Evolutionary conservation across 225 moss, liverwort and hornwort genomes (phyloP), one percentile per base, ranked within the genome.

Genomic region (Marchantia paleacea): DNA sequence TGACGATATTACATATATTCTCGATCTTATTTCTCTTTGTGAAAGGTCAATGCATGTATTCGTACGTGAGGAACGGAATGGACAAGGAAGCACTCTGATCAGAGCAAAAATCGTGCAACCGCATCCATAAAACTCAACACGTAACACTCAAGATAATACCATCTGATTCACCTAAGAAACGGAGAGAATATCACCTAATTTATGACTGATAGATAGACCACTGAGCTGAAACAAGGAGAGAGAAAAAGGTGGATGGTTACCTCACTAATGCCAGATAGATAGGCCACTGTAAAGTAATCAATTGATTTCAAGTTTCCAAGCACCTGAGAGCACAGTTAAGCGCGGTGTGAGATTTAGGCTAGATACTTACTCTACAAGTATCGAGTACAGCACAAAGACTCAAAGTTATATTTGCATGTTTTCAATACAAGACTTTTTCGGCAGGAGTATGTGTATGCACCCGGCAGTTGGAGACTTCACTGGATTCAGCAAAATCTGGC

Each of bases 201-300:
- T 5, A 5, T 39, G 39, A 39, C 39, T 2, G 39, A 39, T 39
- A 39, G 39, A 5, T 1, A 16, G 58, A 7, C 7, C 19, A 61
- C 61, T 61, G 52, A 24, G 18, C 8, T 48, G 12, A n/a, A 5
- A 19, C 2, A 12, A 75, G 9, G 48, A 11, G 19, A 75, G 20
- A 14, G 62, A 62, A 66, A 29, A 66, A 29, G 52, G 26, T 31
- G 14, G 51, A 24, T 1, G 19, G 13, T 58, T 50, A 81, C 64
- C 89, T 94, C 96, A 85, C 92, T 89, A 54, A 92, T 69, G 82
- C 96, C 96, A 57, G 94, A 91, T 50, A 94, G 84, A 83, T 81
- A 88, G 58, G 96, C 91, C 71, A 96, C 89, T 0, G 89, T 64
- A 68, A 91, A 80, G 76, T 89, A 89, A 72, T 96, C 96, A 16